phyloP scores from a whole-genome alignment of 2,329 filamentous ascomycete genomes.

The Plectosphaerella plurivora region DNA sequence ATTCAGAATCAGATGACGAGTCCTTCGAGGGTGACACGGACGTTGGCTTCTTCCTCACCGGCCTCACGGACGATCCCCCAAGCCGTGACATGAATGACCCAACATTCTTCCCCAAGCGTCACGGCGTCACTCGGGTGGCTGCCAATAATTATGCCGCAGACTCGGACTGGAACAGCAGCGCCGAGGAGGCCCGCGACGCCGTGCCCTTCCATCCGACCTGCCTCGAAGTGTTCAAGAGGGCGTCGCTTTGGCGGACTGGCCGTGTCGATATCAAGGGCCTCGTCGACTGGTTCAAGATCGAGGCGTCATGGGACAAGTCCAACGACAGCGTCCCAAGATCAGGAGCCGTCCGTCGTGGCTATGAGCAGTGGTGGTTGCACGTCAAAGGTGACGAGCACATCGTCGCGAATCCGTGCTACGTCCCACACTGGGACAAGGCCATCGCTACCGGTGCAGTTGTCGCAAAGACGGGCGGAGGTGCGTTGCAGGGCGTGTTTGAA shows the following conservation, averaged over 20 bases:
- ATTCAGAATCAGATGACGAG: slow-evolving; percentile 9
- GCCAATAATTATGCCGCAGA: not conserved
- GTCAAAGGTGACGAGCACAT: slow-evolving; percentile 8
- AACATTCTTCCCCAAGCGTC: not conserved
- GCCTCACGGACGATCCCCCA: not conserved
- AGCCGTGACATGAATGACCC: not conserved
- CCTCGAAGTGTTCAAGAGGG: slow-evolving; percentile 22
- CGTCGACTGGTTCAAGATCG: slow-evolving; percentile 4
- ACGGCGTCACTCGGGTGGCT: not conserved
- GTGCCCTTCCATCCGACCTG: slow-evolving; percentile 23
- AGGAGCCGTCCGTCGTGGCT: not conserved
- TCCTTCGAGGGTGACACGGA: not conserved
- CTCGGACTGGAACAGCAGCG: not conserved
- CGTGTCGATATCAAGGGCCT: slow-evolving; percentile 15
- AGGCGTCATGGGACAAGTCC: not conserved
- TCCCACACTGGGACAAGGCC: slow-evolving; percentile 1
- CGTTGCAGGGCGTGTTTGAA: no score
- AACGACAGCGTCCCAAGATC: slow-evolving; percentile 1
- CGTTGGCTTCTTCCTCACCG: not conserved
- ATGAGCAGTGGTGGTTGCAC: slow-evolving; percentile 1
- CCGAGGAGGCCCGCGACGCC: not conserved
- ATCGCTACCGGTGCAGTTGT: not conserved
- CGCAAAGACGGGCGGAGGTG: no score
- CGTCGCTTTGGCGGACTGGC: slow-evolving; percentile 9
- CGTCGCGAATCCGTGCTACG: slow-evolving; percentile 9